Conservation (phyloP, 2,329 filamentous ascomycete genomes). For the Blastomyces percursus region DNA sequence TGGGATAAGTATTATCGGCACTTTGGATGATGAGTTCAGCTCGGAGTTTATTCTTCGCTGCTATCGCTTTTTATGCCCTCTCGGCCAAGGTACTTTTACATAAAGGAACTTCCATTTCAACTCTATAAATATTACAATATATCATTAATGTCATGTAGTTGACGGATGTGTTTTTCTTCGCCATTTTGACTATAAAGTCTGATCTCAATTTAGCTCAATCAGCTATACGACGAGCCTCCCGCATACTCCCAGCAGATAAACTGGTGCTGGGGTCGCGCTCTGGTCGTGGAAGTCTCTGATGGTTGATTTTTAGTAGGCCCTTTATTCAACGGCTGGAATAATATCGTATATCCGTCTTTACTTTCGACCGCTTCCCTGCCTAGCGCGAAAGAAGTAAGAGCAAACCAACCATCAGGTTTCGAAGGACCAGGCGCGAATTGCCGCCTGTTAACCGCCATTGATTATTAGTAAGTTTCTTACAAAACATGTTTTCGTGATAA, state of each 20-base stretch:
- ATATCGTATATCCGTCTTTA: conserved; percentile 31
- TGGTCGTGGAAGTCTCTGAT: neutral
- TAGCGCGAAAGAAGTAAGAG: conserved; percentile 24
- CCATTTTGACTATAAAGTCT: too few relatives aligned
- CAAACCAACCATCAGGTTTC: conserved; percentile 23
- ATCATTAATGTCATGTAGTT: neutral
- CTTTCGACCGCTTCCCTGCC: conserved; percentile 29
- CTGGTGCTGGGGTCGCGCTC: conserved; percentile 6
- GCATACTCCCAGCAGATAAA: conserved; percentile 33
- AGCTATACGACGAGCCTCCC: conserved; percentile 18
- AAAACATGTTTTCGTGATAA: neutral
- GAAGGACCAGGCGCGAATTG: conserved; percentile 4
- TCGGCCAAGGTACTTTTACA: neutral
- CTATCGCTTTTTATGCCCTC: neutral
- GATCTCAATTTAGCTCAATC: neutral
- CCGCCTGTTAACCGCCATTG: neutral
- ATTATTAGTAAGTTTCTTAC: neutral
- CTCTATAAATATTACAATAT: neutral
- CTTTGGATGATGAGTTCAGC: neutral
- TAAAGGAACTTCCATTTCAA: neutral
- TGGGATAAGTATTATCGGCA: neutral
- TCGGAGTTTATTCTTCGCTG: neutral
- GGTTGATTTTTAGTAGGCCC: conserved; percentile 5
- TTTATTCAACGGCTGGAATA: conserved; percentile 9
- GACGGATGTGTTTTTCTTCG: neutral